These are phyloP conservation scores for Arthrobotrys sinensis DNA, from an alignment of 2,329 filamentous ascomycete genomes.

Conservation along the genomic window DNA sequence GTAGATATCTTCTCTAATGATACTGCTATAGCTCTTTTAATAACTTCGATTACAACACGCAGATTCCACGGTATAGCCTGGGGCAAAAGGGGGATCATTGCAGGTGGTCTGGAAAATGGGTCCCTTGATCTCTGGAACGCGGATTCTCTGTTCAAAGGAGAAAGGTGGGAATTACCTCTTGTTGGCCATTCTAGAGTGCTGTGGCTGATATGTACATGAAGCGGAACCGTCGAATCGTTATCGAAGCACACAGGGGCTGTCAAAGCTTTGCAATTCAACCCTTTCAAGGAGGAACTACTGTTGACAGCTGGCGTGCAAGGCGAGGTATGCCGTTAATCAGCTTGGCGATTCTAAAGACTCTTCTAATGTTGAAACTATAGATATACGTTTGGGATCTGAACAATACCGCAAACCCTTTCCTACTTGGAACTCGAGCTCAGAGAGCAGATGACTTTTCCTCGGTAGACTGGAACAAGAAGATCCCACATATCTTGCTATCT, in stretches of 20 bases:
- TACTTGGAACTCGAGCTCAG: constrained; percentile 87
- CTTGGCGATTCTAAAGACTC: neutral
- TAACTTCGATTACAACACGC: constrained; percentile 53
- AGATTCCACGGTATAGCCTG: constrained; percentile 99
- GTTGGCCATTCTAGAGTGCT: neutral
- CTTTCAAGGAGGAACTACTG: constrained; percentile 88
- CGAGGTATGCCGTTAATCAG: constrained; percentile 71
- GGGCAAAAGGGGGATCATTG: constrained; percentile 91
- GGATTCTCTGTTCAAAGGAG: constrained; percentile 74
- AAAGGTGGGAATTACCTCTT: constrained; percentile 68
- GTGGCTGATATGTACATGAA: constrained; percentile 63
- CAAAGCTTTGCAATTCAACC: constrained; percentile 97
- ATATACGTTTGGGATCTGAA: constrained; percentile 96
- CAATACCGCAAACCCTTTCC: constrained; percentile 88
- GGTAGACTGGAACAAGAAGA: constrained; percentile 98
- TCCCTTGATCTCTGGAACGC: constrained; percentile 95
- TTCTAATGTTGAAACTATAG: constrained; percentile 63
- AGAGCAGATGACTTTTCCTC: constrained; percentile 90
- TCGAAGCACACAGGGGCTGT: constrained; percentile 92
- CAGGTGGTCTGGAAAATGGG: constrained; percentile 94
- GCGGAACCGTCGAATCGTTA: constrained; percentile 70
- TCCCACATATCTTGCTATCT: constrained; percentile 94
- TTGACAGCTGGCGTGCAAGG: constrained; percentile 95
- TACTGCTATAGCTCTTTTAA: neutral
- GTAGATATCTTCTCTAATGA: constrained; percentile 16